Evolutionary conservation across 345 rosid species (phyloP).

Genomic region (Populus pruinosa): DNA sequence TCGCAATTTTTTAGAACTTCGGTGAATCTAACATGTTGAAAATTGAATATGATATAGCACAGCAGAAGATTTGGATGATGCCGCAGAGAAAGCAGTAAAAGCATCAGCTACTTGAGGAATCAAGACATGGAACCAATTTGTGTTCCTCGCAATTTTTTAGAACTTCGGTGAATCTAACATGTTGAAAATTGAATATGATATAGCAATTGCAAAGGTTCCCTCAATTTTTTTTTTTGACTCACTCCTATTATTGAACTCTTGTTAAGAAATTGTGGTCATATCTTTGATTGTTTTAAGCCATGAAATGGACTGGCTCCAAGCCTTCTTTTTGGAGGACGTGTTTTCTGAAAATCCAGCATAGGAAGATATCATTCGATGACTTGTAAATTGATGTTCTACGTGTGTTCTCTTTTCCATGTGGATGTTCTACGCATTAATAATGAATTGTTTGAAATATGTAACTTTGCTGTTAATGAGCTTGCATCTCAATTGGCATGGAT

Average conservation of each 20-base stretch:
- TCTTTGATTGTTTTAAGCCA: neutral
- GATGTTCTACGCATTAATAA: too few relatives aligned
- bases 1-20: neutral
- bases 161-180: slow-evolving; percentile 2
- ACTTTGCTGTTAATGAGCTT: too few relatives aligned
- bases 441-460: neutral
- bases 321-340: neutral
- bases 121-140: neutral
- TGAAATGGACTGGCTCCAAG: neutral
- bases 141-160: neutral
- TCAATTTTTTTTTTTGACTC: neutral
- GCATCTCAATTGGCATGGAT: too few relatives aligned
- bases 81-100: slow-evolving; percentile 95
- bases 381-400: neutral
- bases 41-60: slow-evolving; percentile 24
- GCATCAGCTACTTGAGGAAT: slow-evolving; percentile 14
- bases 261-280: neutral
- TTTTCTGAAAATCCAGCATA: neutral
- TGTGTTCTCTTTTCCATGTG: too few relatives aligned
- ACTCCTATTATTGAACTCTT: neutral
- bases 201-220: neutral
- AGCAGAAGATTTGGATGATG: slow-evolving; percentile 95
- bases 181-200: slow-evolving; percentile 13
- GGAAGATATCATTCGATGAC: neutral
- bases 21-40: neutral